These are phyloP conservation scores for Nitzschia palea DNA, from an alignment of 108 stramenopile species.

Conservation along the genomic window DNA sequence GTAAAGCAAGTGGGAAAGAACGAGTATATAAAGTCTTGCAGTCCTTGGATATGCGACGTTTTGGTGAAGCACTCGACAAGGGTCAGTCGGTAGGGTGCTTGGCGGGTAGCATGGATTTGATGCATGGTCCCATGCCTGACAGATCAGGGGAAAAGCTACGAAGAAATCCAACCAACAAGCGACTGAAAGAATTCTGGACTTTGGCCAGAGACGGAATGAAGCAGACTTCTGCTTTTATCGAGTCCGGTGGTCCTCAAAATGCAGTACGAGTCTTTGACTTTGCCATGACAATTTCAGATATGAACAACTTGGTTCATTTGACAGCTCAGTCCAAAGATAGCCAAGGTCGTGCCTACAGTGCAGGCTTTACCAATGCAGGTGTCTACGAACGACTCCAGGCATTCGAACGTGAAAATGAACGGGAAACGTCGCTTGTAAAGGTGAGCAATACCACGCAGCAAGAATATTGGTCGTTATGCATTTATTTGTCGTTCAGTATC, in stretches of 20 bases:
- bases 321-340: constrained; percentile 73
- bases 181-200: constrained; percentile 59
- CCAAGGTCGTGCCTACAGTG: constrained; percentile 86
- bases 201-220: constrained; percentile 63
- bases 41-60: constrained; percentile 84
- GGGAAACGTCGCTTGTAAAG: constrained; percentile 42
- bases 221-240: constrained; percentile 71
- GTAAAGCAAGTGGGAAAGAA: constrained; percentile 35
- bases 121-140: constrained; percentile 76
- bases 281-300: constrained; percentile 78
- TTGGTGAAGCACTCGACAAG: constrained; percentile 67
- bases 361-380: constrained; percentile 81
- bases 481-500: not conserved
- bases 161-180: constrained; percentile 26
- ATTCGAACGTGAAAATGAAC: constrained; percentile 49
- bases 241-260: constrained; percentile 66
- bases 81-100: constrained; percentile 81
- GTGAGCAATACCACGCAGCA: constrained; percentile 36
- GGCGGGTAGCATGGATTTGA: constrained; percentile 84
- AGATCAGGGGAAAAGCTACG: constrained; percentile 53
- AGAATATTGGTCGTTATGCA: not conserved
- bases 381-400: constrained; percentile 74
- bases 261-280: constrained; percentile 86
- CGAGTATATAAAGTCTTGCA: constrained; percentile 88
- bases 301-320: constrained; percentile 85